Evolutionary conservation across 768 basidiomycete genomes (phyloP).

Genomic region (Myochromella boudieri): DNA sequence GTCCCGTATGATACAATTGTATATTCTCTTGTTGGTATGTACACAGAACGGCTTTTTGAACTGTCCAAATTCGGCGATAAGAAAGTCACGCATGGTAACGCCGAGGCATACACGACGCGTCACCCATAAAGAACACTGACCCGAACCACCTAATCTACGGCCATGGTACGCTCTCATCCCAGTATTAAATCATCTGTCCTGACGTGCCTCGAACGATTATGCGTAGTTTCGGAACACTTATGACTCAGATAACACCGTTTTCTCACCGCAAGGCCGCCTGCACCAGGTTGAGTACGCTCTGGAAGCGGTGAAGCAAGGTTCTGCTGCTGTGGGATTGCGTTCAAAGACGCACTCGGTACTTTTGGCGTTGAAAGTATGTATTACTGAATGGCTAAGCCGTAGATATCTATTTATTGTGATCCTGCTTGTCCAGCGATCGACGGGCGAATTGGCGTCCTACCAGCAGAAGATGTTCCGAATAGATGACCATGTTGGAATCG

Average conservation of each 20-base stretch:
- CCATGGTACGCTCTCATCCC: constrained; percentile 31
- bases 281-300: constrained; percentile 99
- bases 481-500: constrained; percentile 99
- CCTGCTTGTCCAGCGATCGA: constrained; percentile 69
- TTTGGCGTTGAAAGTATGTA: constrained; percentile 83
- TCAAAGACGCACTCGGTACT: constrained; percentile 95
- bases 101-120: constrained; percentile 4
- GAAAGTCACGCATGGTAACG: background rate
- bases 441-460: constrained; percentile 97
- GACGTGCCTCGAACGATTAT: constrained; percentile 23
- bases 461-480: constrained; percentile 99
- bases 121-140: constrained; percentile 18
- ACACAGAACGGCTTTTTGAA: background rate
- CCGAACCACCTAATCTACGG: constrained; percentile 18
- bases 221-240: constrained; percentile 90
- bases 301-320: constrained; percentile 99
- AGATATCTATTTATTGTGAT: background rate
- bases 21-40: background rate
- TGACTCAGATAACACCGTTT: constrained; percentile 98
- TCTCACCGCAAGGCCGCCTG: constrained; percentile 93
- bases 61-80: constrained; percentile 2
- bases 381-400: too few species aligned
- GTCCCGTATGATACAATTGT: background rate
- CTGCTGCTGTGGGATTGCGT: constrained; percentile 94
- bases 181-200: constrained; percentile 1